Evolutionary conservation across 495 filamentous ascomycete genomes (phyloP), one percentile per base, ranked within the genome.

Genomic region (Hypoxylon trugodes): DNA sequence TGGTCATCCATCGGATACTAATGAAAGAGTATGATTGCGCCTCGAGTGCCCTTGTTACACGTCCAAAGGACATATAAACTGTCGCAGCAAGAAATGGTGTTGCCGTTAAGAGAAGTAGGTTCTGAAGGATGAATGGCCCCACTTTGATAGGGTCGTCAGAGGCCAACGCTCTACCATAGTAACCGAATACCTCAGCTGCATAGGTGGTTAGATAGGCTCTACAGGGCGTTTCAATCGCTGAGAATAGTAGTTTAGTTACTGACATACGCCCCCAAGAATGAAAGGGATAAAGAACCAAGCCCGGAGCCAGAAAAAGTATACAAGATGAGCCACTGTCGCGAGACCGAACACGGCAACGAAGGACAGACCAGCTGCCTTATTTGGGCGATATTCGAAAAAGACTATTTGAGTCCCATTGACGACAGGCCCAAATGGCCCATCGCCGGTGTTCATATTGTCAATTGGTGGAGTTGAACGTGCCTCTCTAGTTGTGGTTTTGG

Each of bases 371-470:
- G 82, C 79, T n/a, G 74, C 45, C 18, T 72, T 64, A 9, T 80
- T 82, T 4, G 82, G 82, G 24, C 63, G 74, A 53, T 83, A 84
- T 3, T 76, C 74, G 60, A 80, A 84, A 65, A 82, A 59, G 22
- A 60, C 54, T 5, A 65, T 52, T 32, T 52, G 47, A 2, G 61
- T 59, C 13, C 61, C 47, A 15, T 60, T 65, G 0, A 65, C 54
- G 3, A 60, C 46, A 36, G 54, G 54, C 1, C 61, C 54, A 28
- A 65, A 65, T 9, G 61, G 61, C 1, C 50, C 59, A 30, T 62
- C 21, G 1, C n/a, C n/a, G n/a, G 15, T 21, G 30, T 22, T 22
- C 47, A 50, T 50, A 21, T 15, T 18, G 8, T 19, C 15, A 41
- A 41, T 37, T 30, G 28, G 28, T 5, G 10, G 4, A 30, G 4